phyloP scores from a whole-genome alignment of 768 basidiomycete genomes.

The Naematelia encephala region DNA sequence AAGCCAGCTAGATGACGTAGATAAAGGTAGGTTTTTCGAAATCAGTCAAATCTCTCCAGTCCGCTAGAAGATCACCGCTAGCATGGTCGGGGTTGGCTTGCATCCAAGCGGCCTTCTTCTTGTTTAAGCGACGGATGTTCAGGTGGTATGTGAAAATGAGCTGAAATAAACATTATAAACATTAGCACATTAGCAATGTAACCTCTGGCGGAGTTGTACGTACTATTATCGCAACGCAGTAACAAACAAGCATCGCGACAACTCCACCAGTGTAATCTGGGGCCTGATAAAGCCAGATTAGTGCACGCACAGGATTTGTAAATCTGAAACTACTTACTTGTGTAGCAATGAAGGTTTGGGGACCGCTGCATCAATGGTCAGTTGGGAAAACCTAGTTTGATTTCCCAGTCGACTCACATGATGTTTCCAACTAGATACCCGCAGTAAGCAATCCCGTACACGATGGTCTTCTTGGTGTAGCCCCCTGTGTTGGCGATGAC shows the following conservation, averaged over 20 bases:
- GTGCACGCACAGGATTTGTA: no score
- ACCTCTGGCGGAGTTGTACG: no score
- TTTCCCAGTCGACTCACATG: background rate
- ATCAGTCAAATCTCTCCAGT: slow-evolving; percentile 35
- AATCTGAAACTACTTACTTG: no score
- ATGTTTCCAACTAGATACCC: slow-evolving; percentile 28
- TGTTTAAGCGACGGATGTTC: background rate
- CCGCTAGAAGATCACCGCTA: slow-evolving; percentile 25
- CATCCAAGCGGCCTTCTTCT: no score
- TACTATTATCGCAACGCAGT: slow-evolving; percentile 9
- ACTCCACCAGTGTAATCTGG: slow-evolving; percentile 26
- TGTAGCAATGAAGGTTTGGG: slow-evolving; percentile 30
- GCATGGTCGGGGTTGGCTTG: no score
- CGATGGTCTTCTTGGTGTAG: slow-evolving; percentile 32
- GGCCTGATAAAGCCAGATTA: no score
- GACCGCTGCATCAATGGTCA: slow-evolving; percentile 17
- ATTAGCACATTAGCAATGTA: background rate
- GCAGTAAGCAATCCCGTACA: slow-evolving; percentile 33
- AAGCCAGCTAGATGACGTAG: slow-evolving; percentile 2
- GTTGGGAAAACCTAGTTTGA: slow-evolving; percentile 3
- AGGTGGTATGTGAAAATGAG: background rate
- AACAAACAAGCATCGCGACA: slow-evolving; percentile 26
- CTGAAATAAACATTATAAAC: background rate
- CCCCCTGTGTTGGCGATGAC: slow-evolving; percentile 34
- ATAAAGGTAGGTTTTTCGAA: slow-evolving; percentile 7